A percentile compares a stretch with the other conserved stretches of the same genome.
phyloP scores from a whole-genome alignment of 2,329 filamentous ascomycete species.

The Phialophora chinensis region DNA sequence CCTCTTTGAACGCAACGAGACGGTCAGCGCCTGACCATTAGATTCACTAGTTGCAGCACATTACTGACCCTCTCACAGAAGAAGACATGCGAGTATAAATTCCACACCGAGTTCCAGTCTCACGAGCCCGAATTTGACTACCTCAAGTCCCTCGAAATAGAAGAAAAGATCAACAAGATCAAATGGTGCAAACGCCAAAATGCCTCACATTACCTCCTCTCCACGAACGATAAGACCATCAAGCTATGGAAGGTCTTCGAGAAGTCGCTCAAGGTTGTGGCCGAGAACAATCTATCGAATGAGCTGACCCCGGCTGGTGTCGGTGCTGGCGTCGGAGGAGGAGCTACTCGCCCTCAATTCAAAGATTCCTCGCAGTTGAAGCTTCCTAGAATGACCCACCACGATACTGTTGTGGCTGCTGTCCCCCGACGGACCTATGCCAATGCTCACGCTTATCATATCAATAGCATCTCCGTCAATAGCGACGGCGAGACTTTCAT shows the following conservation, averaged over 20 bases:
- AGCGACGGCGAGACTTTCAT: constrained; percentile 99
- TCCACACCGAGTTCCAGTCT: constrained; percentile 99
- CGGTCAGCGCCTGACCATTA: constrained; percentile 63
- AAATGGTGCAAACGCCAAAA: constrained; percentile 99
- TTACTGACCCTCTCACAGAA: constrained; percentile 66
- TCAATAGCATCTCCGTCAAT: constrained; percentile 99
- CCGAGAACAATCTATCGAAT: constrained; percentile 96
- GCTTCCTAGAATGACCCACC: constrained; percentile 93
- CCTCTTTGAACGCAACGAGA: constrained; percentile 80
- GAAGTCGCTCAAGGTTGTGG: constrained; percentile 98
- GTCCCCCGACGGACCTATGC: constrained; percentile 96
- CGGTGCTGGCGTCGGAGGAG: constrained; percentile 70
- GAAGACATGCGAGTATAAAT: constrained; percentile 99
- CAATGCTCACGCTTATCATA: constrained; percentile 98
- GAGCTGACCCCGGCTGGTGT: constrained; percentile 80
- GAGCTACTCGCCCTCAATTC: constrained; percentile 78
- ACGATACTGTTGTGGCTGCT: constrained; percentile 96
- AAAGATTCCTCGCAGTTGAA: constrained; percentile 82
- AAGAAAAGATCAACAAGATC: constrained; percentile 99
- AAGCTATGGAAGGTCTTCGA: constrained; percentile 99
- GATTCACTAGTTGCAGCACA: not conserved
- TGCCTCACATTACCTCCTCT: constrained; percentile 95
- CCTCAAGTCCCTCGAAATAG: constrained; percentile 97
- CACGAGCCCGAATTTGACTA: constrained; percentile 99
- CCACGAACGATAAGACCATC: constrained; percentile 99